Base-by-base conservation (phyloP, 2,329 filamentous ascomycete species). In the Phialophora chinensis region DNA sequence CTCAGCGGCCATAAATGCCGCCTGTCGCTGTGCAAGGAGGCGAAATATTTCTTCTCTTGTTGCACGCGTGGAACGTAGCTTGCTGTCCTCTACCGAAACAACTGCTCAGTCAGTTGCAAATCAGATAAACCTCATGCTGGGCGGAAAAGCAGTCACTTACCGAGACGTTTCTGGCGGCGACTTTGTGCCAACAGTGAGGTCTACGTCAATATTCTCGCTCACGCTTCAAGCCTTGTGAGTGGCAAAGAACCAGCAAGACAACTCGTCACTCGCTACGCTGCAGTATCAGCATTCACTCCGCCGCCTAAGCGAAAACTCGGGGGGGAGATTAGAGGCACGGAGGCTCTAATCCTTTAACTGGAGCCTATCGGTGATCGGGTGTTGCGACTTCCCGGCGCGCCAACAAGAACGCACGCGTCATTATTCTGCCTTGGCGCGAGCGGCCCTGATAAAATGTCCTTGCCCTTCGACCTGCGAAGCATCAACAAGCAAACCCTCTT, bases 381-480 rank as follows among this genome's bases (percentile, higher is more conserved):
- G 17, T 23, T 27, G 49, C 49, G n/a, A 12, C 49, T 52, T 52
- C 49, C 49, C 20, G 49, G 25, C 20, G 49, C 38, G 38, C 38
- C 49, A 7, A 6, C 20, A 14, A 27, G 20, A 23, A 52, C 8
- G 23, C 49, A 52, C 11, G 53, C 53, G 53, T 55, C 53, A 55
- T 29, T 33, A 11, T 17, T 33, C 17, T 8, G 27, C 27, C 29
- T 55, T 31, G 53, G 27, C 53, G 53, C 25, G 12, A 2, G 10
- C n/a, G 17, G 27, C 14, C n/a, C n/a, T 55, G n/a, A 61, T 33
- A 61, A 53, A 8, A 67, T 67, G 65, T 59, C 65, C 62, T 58
- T 74, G n/a, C 73, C 72, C 27, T 73, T 76, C 67, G 68, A 72
- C 50, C 63, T 75, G 47, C 68, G 73, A 69, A 71, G 67, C 60